Conservation (phyloP, 192 early-diverging fungal genomes). For the Umbelopsis vinacea region DNA sequence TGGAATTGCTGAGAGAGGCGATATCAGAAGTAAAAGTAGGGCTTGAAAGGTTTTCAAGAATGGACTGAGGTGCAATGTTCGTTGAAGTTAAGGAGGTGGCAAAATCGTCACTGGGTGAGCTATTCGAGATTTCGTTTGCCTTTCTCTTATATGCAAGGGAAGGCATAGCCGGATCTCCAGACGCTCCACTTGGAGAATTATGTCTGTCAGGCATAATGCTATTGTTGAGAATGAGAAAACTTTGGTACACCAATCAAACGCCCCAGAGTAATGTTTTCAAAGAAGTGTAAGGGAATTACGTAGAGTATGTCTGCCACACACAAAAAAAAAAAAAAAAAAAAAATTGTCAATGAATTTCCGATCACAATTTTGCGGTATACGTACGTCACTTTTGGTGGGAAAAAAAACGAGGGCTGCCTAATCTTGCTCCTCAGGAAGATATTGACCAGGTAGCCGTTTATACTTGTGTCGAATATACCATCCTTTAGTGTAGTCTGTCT, state of each 20-base stretch:
- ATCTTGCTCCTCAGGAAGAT: too few species aligned
- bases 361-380: neutral
- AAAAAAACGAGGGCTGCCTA: too few species aligned
- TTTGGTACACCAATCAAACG: neutral
- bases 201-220: slow-evolving; percentile 16
- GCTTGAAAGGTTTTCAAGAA: slow-evolving; percentile 11
- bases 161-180: neutral
- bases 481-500: too few species aligned
- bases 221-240: neutral
- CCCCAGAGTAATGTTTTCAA: neutral
- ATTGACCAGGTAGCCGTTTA: too few species aligned
- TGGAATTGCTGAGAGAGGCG: slow-evolving; percentile 7
- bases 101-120: slow-evolving; percentile 2
- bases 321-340: slow-evolving; percentile 21
- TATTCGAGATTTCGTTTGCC: slow-evolving; percentile 1
- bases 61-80: slow-evolving; percentile 13
- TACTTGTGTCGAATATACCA: too few species aligned
- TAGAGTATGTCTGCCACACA: neutral
- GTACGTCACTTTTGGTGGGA: neutral
- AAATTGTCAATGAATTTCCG: neutral
- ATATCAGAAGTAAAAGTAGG: slow-evolving; percentile 8
- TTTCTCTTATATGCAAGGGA: neutral
- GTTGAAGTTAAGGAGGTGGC: slow-evolving; percentile 3
- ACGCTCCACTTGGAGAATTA: neutral
- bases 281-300: neutral